Evolutionary conservation across 169 alveolate species (phyloP), one percentile per base, ranked within the genome.

Genomic region (Blepharisma undulans): DNA sequence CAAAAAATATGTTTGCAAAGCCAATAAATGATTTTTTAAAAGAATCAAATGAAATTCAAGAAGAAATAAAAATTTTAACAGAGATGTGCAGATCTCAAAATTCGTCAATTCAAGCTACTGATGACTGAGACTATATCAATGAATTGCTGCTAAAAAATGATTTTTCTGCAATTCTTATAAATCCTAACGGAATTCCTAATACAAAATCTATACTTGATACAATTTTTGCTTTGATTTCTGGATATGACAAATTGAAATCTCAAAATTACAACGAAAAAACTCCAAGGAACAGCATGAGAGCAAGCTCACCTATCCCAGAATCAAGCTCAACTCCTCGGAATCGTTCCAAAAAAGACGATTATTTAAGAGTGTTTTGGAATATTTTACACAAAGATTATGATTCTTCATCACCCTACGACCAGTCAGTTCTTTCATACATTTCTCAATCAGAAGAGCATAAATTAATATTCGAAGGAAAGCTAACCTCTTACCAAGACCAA

Each of bases 1-100:
- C 66, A 12, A 48, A 48, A 48, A 48, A 5, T 48, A 12, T 48
- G 66, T 48, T 48, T 48, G 66, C 2, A 48, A 48, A 48, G 25
- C 60, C 89, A 22, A 72, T 82, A 22, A 72, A 82, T 3, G 89
- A 82, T 2, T 82, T 82, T 10, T 82, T 82, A 60, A 82, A 82
- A 33, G 76, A 82, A 60, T 36, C 89, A 36, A 82, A 59, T 33
- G 89, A 82, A 82, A 82, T 82, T 33, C 89, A 82, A 82, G 89
- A 82, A 59, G 89, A 82, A 82, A 82, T 82, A 21, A 22, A 33
- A 21, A 82, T 32, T 21, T 74, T 82, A 21, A 25, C 78, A 0
- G 89, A 48, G 34, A 72, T 82, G 33, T 82, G 89, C 76, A 48
- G 66, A 48, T 48, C 66, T 48, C 66, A 48, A 48, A 48, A 36